Percentiles rank a stretch among this genome's conserved stretches.
These are phyloP conservation scores for Colletotrichum sansevieriae DNA, from an alignment of 2,329 filamentous ascomycete genomes.

Conservation along the genomic window DNA sequence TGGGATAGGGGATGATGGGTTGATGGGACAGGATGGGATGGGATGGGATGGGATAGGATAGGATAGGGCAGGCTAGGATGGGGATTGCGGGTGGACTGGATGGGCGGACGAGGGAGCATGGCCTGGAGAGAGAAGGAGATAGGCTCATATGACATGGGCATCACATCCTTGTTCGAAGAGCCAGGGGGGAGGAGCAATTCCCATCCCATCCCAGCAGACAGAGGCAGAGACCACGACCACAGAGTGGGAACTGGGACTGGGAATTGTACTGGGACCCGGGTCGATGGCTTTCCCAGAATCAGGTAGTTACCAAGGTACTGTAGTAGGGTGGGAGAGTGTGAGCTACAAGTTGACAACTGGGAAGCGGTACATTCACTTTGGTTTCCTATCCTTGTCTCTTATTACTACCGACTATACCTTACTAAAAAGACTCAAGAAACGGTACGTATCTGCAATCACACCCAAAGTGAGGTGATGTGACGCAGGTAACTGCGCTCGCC, in stretches of 20 bases:
- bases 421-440: neutral
- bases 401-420: neutral
- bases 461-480: too few relatives aligned
- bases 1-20: constrained; percentile 25
- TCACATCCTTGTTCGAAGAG: constrained; percentile 25
- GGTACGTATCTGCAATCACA: neutral
- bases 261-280: constrained; percentile 11
- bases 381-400: neutral
- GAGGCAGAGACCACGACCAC: constrained; percentile 16
- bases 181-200: constrained; percentile 26
- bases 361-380: neutral
- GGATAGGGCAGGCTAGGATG: constrained; percentile 28
- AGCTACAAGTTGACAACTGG: neutral
- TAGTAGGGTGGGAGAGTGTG: neutral
- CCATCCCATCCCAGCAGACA: constrained; percentile 22
- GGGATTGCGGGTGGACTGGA: constrained; percentile 29
- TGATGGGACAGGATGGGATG: constrained; percentile 10
- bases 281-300: constrained; percentile 16
- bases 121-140: constrained; percentile 32
- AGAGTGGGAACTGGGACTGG: neutral
- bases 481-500: too few relatives aligned
- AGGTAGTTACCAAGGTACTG: neutral
- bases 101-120: constrained; percentile 18
- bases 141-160: constrained; percentile 23
- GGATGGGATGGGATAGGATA: constrained; percentile 23